Evolutionary conservation across 148 eudicot genomes (phyloP).

Genomic region (Camellia granthamiana): DNA sequence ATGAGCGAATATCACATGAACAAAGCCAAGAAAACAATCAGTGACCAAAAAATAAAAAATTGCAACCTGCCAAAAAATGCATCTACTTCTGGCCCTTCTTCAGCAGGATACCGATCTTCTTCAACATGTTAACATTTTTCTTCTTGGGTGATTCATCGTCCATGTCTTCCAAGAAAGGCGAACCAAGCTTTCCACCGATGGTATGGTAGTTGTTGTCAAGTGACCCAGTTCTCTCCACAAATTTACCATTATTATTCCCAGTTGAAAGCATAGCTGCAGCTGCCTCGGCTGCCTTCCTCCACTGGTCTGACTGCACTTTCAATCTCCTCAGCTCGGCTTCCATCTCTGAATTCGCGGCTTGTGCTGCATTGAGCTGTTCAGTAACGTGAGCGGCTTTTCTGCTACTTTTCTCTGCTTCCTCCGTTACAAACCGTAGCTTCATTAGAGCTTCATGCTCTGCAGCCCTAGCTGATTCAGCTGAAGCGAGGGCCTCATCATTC

Average conservation of each 20-base stretch:
- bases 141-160: conserved; percentile 73
- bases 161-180: conserved; percentile 64
- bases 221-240: conserved; percentile 57
- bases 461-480: conserved; percentile 54
- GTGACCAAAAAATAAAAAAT: neutral
- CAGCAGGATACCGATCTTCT: conserved; percentile 68
- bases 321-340: conserved; percentile 75
- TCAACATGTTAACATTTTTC: conserved; percentile 74
- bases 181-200: conserved; percentile 61
- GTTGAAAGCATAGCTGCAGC: conserved; percentile 83
- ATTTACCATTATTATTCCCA: conserved; percentile 52
- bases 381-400: conserved; percentile 41
- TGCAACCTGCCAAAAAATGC: conserved; percentile 9
- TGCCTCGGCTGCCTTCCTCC: conserved; percentile 95
- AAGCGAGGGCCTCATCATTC: conserved; percentile 39
- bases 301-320: conserved; percentile 85
- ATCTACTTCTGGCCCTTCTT: conserved; percentile 70
- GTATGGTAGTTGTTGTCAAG: conserved; percentile 51
- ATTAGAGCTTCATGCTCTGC: conserved; percentile 64
- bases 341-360: conserved; percentile 53
- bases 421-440: conserved; percentile 58
- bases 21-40: neutral
- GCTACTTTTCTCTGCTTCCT: conserved; percentile 67
- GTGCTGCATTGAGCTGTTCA: conserved; percentile 74
- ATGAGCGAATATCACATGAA: neutral